A percentile compares a stretch with the other conserved stretches of the same genome.
Conservation (phyloP, 148 eudicot species). For the Rheum nobile region DNA sequence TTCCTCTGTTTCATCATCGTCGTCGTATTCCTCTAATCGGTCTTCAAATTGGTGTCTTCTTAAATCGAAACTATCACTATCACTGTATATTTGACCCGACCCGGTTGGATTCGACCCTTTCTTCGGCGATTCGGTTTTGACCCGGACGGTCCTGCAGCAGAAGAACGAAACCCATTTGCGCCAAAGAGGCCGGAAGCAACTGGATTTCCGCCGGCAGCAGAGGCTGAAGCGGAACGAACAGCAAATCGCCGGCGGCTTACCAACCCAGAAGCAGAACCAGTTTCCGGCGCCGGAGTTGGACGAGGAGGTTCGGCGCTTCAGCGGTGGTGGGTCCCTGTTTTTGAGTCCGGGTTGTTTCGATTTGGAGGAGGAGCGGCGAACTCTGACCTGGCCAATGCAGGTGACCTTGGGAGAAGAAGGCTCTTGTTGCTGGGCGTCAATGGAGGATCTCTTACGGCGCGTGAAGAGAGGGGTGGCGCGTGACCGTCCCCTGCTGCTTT, state of each 20-base stretch:
- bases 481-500: constrained; percentile 37
- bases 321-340: constrained; percentile 1
- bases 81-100: not conserved
- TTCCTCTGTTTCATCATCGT: not conserved
- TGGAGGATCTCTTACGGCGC: constrained; percentile 20
- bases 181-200: constrained; percentile 7
- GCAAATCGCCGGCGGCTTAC: constrained; percentile 11
- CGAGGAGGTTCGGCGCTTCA: not conserved
- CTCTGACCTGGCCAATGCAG: constrained; percentile 84
- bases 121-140: constrained; percentile 15
- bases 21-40: constrained; percentile 8
- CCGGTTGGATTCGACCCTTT: constrained; percentile 12
- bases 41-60: not conserved
- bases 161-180: constrained; percentile 35
- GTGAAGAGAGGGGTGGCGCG: constrained; percentile 46
- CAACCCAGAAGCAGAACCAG: constrained; percentile 17
- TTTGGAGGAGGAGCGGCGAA: constrained; percentile 25
- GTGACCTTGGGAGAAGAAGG: constrained; percentile 95
- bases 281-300: not conserved
- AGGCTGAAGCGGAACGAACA: constrained; percentile 3
- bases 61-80: not conserved
- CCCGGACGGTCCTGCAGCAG: constrained; percentile 23
- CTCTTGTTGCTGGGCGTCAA: constrained; percentile 31
- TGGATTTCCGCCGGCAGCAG: not conserved
- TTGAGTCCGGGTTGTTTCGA: constrained; percentile 8